Evolutionary conservation across 176 grass and related monocot species (phyloP).

Genomic region (Juncus effusus): DNA sequence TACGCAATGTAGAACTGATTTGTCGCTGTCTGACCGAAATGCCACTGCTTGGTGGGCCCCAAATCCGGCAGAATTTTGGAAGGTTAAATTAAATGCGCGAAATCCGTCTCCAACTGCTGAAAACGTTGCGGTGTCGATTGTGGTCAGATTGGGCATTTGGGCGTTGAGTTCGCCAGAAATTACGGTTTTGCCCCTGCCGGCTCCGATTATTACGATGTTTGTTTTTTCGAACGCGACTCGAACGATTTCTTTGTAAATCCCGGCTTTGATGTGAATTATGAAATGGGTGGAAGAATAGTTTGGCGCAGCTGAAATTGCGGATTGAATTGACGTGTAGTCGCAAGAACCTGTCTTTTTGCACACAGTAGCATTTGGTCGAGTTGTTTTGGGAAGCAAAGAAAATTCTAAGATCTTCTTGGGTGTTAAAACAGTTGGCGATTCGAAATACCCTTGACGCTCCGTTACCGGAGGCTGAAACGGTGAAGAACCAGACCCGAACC

Average conservation of each 20-base stretch:
- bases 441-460: conserved; percentile 38
- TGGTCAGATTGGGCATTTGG: conserved; percentile 41
- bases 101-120: conserved; percentile 59
- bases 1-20: conserved; percentile 65
- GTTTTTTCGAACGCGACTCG: conserved; percentile 51
- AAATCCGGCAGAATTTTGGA: conserved; percentile 56
- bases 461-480: neutral
- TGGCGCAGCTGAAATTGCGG: conserved; percentile 43
- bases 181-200: conserved; percentile 51
- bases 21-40: conserved; percentile 69
- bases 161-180: conserved; percentile 46
- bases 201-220: conserved; percentile 52
- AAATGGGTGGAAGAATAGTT: conserved; percentile 30
- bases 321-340: conserved; percentile 40
- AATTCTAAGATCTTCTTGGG: neutral
- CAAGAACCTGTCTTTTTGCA: conserved; percentile 41
- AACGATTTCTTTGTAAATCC: conserved; percentile 61
- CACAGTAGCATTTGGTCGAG: conserved; percentile 40
- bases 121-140: conserved; percentile 49
- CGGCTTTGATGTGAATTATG: conserved; percentile 41
- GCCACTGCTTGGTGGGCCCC: conserved; percentile 71
- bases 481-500: conserved; percentile 11
- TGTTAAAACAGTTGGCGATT: neutral
- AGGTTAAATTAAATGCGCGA: conserved; percentile 51
- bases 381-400: conserved; percentile 27